Evolutionary conservation across 805 yeast genomes (phyloP), one percentile per base, ranked within the genome.

Genomic region (Cyberlindnera subsufficiens): DNA sequence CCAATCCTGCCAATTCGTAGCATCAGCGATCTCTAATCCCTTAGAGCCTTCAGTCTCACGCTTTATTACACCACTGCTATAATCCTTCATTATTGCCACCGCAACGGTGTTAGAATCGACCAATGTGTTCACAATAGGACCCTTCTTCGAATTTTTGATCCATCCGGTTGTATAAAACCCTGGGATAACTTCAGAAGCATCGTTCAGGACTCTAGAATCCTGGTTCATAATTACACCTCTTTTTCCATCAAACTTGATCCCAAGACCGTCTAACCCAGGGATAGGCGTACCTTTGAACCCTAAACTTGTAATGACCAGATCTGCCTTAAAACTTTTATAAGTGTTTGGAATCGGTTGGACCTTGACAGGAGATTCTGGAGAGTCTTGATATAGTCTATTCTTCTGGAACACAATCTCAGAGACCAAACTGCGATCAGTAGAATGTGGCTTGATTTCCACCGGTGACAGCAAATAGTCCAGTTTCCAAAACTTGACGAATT

Each of bases 81-180:
- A 63, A 53, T 88, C 96, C 31, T 71, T 66, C 15, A 79, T 55
- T 0, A 93, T 69, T 11, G 71, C 65, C 22, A 79, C 86, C 0
- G 88, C 91, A 0, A 91, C 81, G 8, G 78, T 74, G 49, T 82
- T 82, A 1, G 96, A 78, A 45, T 85, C 89, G 73, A 82, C 75
- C 83, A 91, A 86, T 0, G 98, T 88, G 13, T 86, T 74, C 15
- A 95, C 95, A 50, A 93, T 93, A 4, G 88, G 95, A 1, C 99
- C 99, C 25, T 75, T 74, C 7, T 96, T 85, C 1, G 96, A 95
- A 40, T 76, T 80, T 43, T 84, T 78, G 37, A 89, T 81, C 99
- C 99, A 93, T 0, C 99, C 99, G 8, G 89, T 69, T 3, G 86
- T 80, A 53, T 89, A 91, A 45, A 87, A 65, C 0, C 87, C 83